Percentiles rank a stretch among this genome's conserved stretches.
These are phyloP conservation scores for Vinca minor DNA, from an alignment of 257 asterid species.

Conservation along the genomic window DNA sequence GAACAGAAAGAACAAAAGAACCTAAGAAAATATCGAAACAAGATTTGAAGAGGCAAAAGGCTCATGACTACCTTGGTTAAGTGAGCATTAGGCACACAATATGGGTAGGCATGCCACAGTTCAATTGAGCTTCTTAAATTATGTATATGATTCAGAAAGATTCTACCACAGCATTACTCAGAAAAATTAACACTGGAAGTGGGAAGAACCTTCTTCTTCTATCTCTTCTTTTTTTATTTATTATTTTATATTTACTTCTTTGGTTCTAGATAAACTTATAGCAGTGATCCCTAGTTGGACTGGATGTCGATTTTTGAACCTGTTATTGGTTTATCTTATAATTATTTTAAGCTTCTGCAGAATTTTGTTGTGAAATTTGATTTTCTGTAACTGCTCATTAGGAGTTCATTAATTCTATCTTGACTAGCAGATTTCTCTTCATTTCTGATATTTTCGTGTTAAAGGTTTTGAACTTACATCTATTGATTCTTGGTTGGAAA, in stretches of 20 bases:
- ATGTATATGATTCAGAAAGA: neutral
- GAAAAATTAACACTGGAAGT: neutral
- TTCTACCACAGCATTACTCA: neutral
- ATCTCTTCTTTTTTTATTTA: neutral
- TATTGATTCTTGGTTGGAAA: conserved; percentile 9
- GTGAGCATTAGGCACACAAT: neutral
- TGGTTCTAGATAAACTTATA: no score
- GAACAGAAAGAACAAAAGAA: neutral
- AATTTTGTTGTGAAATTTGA: neutral
- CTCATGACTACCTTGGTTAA: neutral
- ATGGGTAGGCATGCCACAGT: no score
- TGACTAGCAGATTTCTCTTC: neutral
- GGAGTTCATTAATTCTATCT: neutral
- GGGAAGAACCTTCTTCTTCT: neutral
- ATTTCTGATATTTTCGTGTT: neutral
- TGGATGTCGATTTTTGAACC: neutral
- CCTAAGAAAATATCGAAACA: neutral
- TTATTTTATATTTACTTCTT: no score
- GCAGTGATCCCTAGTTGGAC: neutral
- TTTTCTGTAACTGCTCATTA: neutral
- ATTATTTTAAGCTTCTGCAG: neutral
- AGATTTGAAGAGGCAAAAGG: neutral
- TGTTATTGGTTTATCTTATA: neutral
- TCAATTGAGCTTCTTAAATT: neutral
- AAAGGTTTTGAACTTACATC: neutral